These are phyloP conservation scores for Fusarium nodosum DNA, from an alignment of 2,329 filamentous ascomycete species.

Conservation along the genomic window DNA sequence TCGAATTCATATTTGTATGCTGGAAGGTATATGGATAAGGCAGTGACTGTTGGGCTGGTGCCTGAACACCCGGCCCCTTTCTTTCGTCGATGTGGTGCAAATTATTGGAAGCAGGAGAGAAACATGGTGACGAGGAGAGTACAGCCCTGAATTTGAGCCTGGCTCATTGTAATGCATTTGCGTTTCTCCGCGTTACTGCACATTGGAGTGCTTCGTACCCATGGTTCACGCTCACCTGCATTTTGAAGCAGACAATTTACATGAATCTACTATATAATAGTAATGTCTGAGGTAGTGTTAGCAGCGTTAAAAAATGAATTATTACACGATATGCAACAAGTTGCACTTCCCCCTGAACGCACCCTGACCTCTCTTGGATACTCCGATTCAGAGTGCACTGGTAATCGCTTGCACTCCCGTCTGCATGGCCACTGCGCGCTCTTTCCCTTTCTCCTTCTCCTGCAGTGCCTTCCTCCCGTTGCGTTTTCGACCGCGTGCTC, in stretches of 20 bases:
- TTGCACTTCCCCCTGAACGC: not conserved
- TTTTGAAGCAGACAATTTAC: not conserved
- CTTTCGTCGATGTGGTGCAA: not conserved
- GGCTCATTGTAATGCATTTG: not conserved
- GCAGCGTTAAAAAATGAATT: not conserved
- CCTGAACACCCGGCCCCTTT: not conserved
- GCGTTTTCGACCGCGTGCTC: conserved; percentile 4
- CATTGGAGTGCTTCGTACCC: not conserved
- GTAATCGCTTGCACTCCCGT: not conserved
- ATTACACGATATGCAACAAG: not conserved
- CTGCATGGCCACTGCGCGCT: conserved; percentile 4
- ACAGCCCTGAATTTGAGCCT: not conserved
- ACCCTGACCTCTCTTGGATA: not conserved
- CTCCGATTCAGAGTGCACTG: not conserved
- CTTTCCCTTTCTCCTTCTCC: conserved; percentile 23
- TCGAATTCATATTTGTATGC: too few species aligned
- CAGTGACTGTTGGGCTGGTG: not conserved
- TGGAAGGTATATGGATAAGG: not conserved
- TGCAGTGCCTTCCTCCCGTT: conserved; percentile 26
- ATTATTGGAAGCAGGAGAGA: not conserved
- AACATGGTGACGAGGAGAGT: not conserved
- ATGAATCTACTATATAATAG: not conserved
- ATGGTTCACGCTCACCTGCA: not conserved
- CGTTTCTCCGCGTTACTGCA: not conserved
- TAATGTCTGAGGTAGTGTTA: not conserved